Base-by-base conservation (phyloP, 306 rosid genomes). In the Cucurbita ficifolia region DNA sequence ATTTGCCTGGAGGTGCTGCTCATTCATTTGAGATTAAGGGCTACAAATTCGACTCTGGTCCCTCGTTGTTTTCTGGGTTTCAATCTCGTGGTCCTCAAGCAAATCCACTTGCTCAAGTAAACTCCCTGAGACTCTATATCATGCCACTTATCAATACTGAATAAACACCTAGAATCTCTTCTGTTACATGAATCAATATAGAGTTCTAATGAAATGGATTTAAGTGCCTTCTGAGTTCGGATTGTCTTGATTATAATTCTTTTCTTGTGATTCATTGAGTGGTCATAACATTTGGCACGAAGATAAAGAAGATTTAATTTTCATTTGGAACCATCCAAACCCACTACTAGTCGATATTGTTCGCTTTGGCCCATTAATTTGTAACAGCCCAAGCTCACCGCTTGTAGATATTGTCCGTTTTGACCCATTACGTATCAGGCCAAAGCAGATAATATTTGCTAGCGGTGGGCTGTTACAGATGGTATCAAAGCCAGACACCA, bases 61-160 rank as follows among this genome's bases (percentile, higher is more conserved):
- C 98, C 8, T 93, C 98, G 19, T 76, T 93, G 35, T 90, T 88
- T 82, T 90, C 97, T 19, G 97, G 96, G 55, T 87, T 93, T 83
- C 88, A 93, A 76, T 90, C 97, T 48, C 86, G 96, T 75, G 97
- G 98, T 79, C 96, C 87, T 74, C 96, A 90, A 83, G 96, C 93
- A 0, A 93, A 93, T 81, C 98, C 98, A 73, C 93, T 93, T 61
- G 90, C 89, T 14, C 96, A 90, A 79, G 96, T 85, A 78, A 75
- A n/a, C 50, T 74, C 67, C 5, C 50, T 8, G 7, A 22, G 7
- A 22, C 73, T 13, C 12, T 22, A 6, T 11, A 45, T 45, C 35
- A 45, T 67, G 12, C 0, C 21, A 10, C 19, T 11, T 64, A 42
- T 64, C 71, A n/a, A 19, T 67, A 22, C 12, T 45, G 73, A 22